Percentiles rank a stretch among this genome's conserved stretches.
Conservation (phyloP, 352 stramenopile genomes). For the Phytophthora rubi region DNA sequence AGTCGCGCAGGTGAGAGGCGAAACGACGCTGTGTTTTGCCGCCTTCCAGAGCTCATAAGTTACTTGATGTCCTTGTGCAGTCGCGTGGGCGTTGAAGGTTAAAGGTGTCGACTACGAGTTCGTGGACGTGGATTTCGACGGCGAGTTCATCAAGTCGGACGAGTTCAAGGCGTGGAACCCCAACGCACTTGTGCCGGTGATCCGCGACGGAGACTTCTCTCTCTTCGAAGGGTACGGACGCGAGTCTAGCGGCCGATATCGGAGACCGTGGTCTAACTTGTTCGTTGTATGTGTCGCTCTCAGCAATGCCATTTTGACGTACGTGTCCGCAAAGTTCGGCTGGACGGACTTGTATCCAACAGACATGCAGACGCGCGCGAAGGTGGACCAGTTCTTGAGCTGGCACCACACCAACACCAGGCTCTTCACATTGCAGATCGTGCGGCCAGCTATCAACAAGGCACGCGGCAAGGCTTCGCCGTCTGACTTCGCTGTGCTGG, state of each 20-base stretch:
- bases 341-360: conserved; percentile 57
- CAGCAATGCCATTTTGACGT: conserved; percentile 55
- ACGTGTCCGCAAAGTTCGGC: conserved; percentile 46
- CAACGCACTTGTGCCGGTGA: conserved; percentile 52
- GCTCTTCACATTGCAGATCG: conserved; percentile 41
- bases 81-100: conserved; percentile 48
- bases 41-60: neutral
- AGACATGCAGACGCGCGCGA: conserved; percentile 41
- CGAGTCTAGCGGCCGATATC: neutral
- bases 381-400: conserved; percentile 58
- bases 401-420: conserved; percentile 56
- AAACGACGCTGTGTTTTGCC: neutral
- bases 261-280: conserved; percentile 3
- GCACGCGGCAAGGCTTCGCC: conserved; percentile 24
- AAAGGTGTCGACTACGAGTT: conserved; percentile 55
- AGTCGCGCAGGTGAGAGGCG: conserved; percentile 39
- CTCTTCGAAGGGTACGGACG: conserved; percentile 53
- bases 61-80: conserved; percentile 6
- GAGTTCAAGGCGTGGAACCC: conserved; percentile 66
- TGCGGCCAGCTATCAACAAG: conserved; percentile 33
- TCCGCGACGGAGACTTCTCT: conserved; percentile 63
- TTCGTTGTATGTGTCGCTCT: neutral
- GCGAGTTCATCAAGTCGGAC: conserved; percentile 37
- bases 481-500: conserved; percentile 33
- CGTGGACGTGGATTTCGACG: conserved; percentile 35